These are phyloP conservation scores for Podosphaera xanthii DNA, from an alignment of 2,329 filamentous ascomycete genomes.

Conservation along the genomic window DNA sequence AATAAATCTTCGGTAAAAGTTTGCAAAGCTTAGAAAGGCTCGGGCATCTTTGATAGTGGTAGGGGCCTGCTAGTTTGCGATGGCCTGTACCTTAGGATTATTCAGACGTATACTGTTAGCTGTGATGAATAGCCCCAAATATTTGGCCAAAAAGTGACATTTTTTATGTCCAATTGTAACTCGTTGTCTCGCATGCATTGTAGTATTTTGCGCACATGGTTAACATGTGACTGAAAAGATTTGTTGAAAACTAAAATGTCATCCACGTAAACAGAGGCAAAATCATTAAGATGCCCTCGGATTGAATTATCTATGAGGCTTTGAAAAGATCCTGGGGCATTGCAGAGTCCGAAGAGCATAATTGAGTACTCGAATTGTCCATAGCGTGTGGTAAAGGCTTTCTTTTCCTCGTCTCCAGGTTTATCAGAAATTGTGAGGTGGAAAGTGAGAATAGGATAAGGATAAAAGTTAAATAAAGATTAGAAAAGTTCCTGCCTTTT, in stretches of 20 bases:
- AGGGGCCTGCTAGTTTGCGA: background rate
- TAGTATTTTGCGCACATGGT: slow-evolving; percentile 1
- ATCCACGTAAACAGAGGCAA: slow-evolving; percentile 1
- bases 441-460: no score
- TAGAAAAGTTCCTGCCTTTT: no score
- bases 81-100: background rate
- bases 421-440: no score
- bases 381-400: no score
- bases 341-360: no score
- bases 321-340: no score
- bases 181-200: background rate
- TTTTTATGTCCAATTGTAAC: slow-evolving; percentile 2
- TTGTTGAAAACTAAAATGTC: slow-evolving; percentile 3
- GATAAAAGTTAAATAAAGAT: no score
- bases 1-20: background rate
- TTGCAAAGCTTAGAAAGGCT: no score
- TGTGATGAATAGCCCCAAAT: background rate
- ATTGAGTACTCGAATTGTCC: no score
- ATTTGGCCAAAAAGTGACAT: background rate
- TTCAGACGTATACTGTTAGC: background rate
- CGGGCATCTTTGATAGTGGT: background rate
- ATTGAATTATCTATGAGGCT: slow-evolving; percentile 1
- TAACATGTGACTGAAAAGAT: background rate
- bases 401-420: no score
- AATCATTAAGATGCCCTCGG: background rate